Evolutionary conservation across 441 rosid genomes (phyloP), one percentile per base, ranked within the genome.

Genomic region (Arabidopsis lyrata): DNA sequence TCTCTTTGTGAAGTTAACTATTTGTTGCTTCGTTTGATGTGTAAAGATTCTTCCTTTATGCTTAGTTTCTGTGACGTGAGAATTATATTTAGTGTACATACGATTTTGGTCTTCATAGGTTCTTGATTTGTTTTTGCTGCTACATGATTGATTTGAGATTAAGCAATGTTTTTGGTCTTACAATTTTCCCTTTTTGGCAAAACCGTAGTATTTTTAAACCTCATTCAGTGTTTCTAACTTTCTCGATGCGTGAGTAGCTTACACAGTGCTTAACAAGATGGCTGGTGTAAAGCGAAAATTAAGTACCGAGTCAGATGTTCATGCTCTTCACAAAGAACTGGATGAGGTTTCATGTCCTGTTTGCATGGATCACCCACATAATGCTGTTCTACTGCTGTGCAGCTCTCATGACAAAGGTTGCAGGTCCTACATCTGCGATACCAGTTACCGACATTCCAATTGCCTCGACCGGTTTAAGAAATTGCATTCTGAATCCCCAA

Each of bases 201-300:
- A 35, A 47, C 34, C 1, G 0, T 44, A 5, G 27, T 31, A 50
- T 27, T 41, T 52, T 4, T 16, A 11, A 48, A 14, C 12, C 13
- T 74, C 2, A 41, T n/a, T 74, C 5, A 22, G 35, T 62, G 34
- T 73, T 84, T 83, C 89, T 89, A 67, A 90, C 86, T 63, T 69
- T 72, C 38, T 63, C 39, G 39, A 82, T 86, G 84, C 73, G 72
- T 83, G 87, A 91, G 99, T 82, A 87, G 85, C 86, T 83, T 83
- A 86, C 82, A 87, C 96, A 89, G 95, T 85, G 85, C 55, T 78
- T 81, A 67, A 67, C 92, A 84, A 95, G 94, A 95, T 92, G 99
- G 91, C 97, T 83, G 97, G 96, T 87, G 83, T 89, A 80, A 92
- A 92, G 88, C 87, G 93, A 82, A 92, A 91, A 84, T 73, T 79